Conservation (phyloP, 2,329 filamentous ascomycete species). For the Chrysosphaeria jannelii region DNA sequence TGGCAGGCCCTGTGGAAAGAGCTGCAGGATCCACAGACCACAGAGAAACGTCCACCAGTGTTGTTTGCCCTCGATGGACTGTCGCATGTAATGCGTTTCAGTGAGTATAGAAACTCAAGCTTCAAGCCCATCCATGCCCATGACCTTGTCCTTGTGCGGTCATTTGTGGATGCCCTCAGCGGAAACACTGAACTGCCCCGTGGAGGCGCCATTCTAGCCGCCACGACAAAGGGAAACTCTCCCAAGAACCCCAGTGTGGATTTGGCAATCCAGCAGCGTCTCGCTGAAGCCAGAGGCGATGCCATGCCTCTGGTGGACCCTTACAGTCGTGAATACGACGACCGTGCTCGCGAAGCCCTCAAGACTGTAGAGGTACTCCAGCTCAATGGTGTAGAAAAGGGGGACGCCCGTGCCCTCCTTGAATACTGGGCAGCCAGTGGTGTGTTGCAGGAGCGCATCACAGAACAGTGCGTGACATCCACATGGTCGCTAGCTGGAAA, state of each 20-base stretch:
- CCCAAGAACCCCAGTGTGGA: conserved; percentile 34
- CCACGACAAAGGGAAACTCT: conserved; percentile 42
- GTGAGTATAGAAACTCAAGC: conserved; percentile 41
- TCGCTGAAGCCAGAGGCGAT: conserved; percentile 11
- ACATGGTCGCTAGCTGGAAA: conserved; percentile 62
- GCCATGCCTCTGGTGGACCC: conserved; percentile 15
- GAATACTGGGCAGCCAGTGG: conserved; percentile 86
- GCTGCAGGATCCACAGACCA: conserved; percentile 20
- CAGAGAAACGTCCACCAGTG: conserved; percentile 20
- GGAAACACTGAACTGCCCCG: conserved; percentile 28
- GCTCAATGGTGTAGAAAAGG: conserved; percentile 37
- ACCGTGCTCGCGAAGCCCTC: conserved; percentile 21
- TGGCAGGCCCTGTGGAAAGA: conserved; percentile 63
- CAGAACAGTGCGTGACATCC: conserved; percentile 41
- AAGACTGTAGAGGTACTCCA: conserved; percentile 20
- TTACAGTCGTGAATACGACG: conserved; percentile 24
- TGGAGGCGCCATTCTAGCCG: conserved; percentile 50
- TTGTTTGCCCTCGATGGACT: conserved; percentile 56
- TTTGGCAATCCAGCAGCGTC: conserved; percentile 29
- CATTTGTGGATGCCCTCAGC: conserved; percentile 44
- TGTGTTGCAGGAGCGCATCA: conserved; percentile 37
- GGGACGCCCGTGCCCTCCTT: conserved; percentile 51
- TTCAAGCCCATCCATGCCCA: conserved; percentile 58
- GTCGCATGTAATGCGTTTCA: conserved; percentile 49
- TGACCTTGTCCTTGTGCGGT: conserved; percentile 45